Conservation (phyloP, 192 early-diverging fungal genomes). For the Umbelopsis ramanniana region DNA sequence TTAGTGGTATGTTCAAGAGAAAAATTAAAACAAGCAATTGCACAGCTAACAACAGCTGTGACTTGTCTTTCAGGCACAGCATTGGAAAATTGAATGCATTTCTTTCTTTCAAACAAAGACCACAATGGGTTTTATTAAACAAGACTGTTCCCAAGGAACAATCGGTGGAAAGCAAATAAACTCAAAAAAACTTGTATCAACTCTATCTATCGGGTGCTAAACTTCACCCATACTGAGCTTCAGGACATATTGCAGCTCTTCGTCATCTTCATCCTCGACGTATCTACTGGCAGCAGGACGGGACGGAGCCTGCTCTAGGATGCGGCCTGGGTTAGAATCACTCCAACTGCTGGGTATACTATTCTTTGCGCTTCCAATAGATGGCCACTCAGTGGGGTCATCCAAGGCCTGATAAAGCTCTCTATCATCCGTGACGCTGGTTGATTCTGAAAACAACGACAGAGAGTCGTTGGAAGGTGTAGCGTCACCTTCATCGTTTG, state of each 20-base stretch:
- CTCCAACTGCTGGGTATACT: not conserved
- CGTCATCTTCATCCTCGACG: constrained; percentile 35
- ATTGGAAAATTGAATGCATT: too few species aligned
- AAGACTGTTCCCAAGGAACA: not conserved
- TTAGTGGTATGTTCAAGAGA: not conserved
- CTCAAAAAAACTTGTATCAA: not conserved
- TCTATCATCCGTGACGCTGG: not conserved
- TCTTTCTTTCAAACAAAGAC: not conserved
- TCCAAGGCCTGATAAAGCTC: not conserved
- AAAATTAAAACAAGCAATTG: not conserved
- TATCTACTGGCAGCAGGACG: not conserved
- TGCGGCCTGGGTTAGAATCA: not conserved
- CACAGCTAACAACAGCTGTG: not conserved
- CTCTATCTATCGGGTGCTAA: not conserved
- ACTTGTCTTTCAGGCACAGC: not conserved
- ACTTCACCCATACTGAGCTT: constrained; percentile 28
- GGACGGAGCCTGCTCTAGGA: not conserved
- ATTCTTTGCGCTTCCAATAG: not conserved
- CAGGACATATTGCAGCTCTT: constrained; percentile 39
- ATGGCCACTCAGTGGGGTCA: constrained; percentile 13
- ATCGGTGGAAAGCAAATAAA: not conserved
- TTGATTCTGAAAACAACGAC: not conserved
- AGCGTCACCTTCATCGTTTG: not conserved
- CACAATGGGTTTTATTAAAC: too few species aligned
- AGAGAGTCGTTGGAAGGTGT: not conserved